A percentile compares a stretch with the other conserved stretches of the same genome.
These are phyloP conservation scores for Cryptosporidium meleagridis DNA, from an alignment of 169 alveolate genomes.

Conservation along the genomic window DNA sequence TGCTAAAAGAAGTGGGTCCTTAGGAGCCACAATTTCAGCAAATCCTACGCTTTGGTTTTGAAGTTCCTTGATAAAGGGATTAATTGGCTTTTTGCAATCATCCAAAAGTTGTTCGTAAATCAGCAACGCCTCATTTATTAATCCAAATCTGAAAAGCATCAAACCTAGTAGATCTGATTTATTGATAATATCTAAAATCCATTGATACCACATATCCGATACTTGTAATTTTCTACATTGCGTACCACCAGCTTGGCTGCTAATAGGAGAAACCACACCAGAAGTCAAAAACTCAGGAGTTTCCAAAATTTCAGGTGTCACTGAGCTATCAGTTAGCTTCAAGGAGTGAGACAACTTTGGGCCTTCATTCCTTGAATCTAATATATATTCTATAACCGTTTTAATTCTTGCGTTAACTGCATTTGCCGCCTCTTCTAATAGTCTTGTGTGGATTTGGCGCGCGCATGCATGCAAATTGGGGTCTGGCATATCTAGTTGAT, in stretches of 20 bases:
- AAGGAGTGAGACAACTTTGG: slow-evolving; percentile 53
- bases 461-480: not conserved
- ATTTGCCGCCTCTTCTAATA: slow-evolving; percentile 1
- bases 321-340: not conserved
- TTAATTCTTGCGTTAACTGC: slow-evolving; percentile 59
- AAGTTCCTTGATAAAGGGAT: slow-evolving; percentile 21
- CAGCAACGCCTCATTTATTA: slow-evolving; percentile 29
- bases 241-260: slow-evolving; percentile 7
- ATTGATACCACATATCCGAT: slow-evolving; percentile 70
- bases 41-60: slow-evolving; percentile 15
- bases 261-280: slow-evolving; percentile 21
- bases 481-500: slow-evolving; percentile 11
- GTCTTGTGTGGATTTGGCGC: slow-evolving; percentile 18
- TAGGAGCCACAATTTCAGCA: slow-evolving; percentile 18
- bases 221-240: slow-evolving; percentile 69
- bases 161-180: slow-evolving; percentile 28
- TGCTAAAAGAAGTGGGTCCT: slow-evolving; percentile 47
- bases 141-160: slow-evolving; percentile 19
- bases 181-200: slow-evolving; percentile 61
- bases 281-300: slow-evolving; percentile 31
- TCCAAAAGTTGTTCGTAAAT: slow-evolving; percentile 39
- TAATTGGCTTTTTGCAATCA: not conserved
- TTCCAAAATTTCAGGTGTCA: not conserved
- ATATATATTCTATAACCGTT: slow-evolving; percentile 19
- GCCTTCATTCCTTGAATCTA: slow-evolving; percentile 33